Conservation (phyloP, 148 eudicot species). For the Camellia japonica region DNA sequence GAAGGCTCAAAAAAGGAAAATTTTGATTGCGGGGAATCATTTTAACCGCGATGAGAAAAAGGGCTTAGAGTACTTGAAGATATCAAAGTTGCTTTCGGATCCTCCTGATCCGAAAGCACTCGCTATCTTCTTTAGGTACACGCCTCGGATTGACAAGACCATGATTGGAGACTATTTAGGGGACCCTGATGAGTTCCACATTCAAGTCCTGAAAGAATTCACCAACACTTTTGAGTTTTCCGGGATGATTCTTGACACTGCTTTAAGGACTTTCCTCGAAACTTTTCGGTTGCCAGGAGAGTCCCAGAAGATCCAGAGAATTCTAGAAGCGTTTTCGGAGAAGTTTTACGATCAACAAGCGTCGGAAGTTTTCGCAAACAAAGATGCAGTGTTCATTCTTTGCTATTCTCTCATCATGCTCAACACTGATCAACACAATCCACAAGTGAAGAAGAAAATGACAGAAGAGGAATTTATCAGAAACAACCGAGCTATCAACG, state of each 20-base stretch:
- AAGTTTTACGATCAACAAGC: constrained; percentile 73
- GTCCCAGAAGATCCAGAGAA: constrained; percentile 83
- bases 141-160: constrained; percentile 72
- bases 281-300: constrained; percentile 91
- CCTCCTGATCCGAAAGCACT: constrained; percentile 76
- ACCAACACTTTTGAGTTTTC: constrained; percentile 68
- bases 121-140: constrained; percentile 73
- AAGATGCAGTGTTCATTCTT: constrained; percentile 67
- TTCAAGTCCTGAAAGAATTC: constrained; percentile 79
- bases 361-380: constrained; percentile 62
- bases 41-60: constrained; percentile 82
- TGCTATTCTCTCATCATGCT: constrained; percentile 92
- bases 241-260: constrained; percentile 72
- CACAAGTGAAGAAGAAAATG: constrained; percentile 98
- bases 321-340: constrained; percentile 80
- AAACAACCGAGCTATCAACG: constrained; percentile 86
- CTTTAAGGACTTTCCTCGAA: constrained; percentile 70
- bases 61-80: constrained; percentile 71
- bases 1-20: constrained; percentile 67
- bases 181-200: constrained; percentile 76
- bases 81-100: constrained; percentile 56
- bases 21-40: constrained; percentile 75
- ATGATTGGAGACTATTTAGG: constrained; percentile 83
- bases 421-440: constrained; percentile 95
- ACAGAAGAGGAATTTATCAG: constrained; percentile 91